These are phyloP conservation scores for Tulasnella sp. DNA, from an alignment of 768 basidiomycete genomes.

Conservation along the genomic window DNA sequence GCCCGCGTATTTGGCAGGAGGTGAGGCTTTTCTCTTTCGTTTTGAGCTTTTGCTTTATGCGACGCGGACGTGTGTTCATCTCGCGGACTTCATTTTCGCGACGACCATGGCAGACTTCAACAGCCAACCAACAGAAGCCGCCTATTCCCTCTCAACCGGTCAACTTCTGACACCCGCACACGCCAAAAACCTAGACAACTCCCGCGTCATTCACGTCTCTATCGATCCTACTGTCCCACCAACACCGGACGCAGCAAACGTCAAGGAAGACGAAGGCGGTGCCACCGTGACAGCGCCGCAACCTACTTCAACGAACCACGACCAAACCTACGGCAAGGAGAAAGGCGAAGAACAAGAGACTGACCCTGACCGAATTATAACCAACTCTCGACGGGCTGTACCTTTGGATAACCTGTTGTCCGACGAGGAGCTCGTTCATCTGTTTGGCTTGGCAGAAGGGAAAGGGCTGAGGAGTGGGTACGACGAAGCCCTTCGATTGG, in stretches of 20 bases:
- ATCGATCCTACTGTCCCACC: constrained; percentile 23
- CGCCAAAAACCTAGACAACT: constrained; percentile 43
- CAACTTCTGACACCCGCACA: constrained; percentile 51
- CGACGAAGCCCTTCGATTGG: constrained; percentile 41
- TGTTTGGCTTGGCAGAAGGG: constrained; percentile 34
- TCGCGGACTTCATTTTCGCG: no score
- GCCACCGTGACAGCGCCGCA: not conserved
- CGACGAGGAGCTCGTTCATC: constrained; percentile 44
- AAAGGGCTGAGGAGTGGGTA: constrained; percentile 52
- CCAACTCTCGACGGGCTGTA: constrained; percentile 55
- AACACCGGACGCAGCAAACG: constrained; percentile 20
- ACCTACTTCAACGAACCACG: not conserved
- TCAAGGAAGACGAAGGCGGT: constrained; percentile 32
- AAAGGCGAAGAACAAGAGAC: constrained; percentile 31
- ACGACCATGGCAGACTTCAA: constrained; percentile 80
- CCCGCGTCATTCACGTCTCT: constrained; percentile 42
- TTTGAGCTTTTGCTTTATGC: no score
- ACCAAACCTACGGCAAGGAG: not conserved
- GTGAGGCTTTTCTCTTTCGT: constrained; percentile 35
- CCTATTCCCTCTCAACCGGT: constrained; percentile 69
- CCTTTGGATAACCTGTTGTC: constrained; percentile 63
- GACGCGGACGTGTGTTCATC: no score
- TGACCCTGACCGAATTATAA: constrained; percentile 66
- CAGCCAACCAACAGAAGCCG: constrained; percentile 70
- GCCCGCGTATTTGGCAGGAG: constrained; percentile 81